Conservation (phyloP, 345 rosid genomes). For the Draba incana region DNA sequence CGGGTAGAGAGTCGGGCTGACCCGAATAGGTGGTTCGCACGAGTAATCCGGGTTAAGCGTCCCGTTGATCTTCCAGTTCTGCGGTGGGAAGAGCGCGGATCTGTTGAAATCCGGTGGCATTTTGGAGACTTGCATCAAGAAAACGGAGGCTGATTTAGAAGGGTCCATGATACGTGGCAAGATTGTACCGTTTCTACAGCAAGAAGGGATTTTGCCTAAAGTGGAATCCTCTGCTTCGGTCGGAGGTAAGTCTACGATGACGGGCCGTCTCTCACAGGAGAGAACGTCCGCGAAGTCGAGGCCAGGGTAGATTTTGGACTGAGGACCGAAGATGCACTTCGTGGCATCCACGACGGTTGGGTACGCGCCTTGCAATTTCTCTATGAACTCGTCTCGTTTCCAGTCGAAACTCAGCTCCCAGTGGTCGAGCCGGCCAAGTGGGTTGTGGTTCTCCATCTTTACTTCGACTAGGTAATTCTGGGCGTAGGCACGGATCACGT, state of each 20-base stretch:
- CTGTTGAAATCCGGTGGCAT: conserved; percentile 89
- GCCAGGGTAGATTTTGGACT: conserved; percentile 55
- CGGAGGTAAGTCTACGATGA: conserved; percentile 86
- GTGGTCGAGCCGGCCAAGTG: conserved; percentile 90
- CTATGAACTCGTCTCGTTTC: conserved; percentile 83
- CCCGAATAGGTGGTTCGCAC: conserved; percentile 86
- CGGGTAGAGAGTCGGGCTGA: conserved; percentile 77
- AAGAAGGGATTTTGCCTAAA: conserved; percentile 68
- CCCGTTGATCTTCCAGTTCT: conserved; percentile 87
- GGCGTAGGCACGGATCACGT: conserved; percentile 78
- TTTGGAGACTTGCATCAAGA: conserved; percentile 81
- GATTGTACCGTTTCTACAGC: conserved; percentile 89
- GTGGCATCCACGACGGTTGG: conserved; percentile 76
- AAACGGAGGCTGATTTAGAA: conserved; percentile 76
- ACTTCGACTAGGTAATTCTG: conserved; percentile 81
- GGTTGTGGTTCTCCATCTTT: conserved; percentile 79
- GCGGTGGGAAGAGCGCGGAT: conserved; percentile 72
- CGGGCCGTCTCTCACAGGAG: conserved; percentile 84
- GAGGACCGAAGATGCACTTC: conserved; percentile 77
- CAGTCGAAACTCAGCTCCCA: conserved; percentile 98
- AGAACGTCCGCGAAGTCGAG: conserved; percentile 81
- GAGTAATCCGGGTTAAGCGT: conserved; percentile 86
- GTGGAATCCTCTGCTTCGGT: conserved; percentile 74
- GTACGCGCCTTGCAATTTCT: conserved; percentile 87
- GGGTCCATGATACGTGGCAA: conserved; percentile 88